Evolutionary conservation across 2,329 filamentous ascomycete genomes (phyloP).

Genomic region (Botrytis porri): DNA sequence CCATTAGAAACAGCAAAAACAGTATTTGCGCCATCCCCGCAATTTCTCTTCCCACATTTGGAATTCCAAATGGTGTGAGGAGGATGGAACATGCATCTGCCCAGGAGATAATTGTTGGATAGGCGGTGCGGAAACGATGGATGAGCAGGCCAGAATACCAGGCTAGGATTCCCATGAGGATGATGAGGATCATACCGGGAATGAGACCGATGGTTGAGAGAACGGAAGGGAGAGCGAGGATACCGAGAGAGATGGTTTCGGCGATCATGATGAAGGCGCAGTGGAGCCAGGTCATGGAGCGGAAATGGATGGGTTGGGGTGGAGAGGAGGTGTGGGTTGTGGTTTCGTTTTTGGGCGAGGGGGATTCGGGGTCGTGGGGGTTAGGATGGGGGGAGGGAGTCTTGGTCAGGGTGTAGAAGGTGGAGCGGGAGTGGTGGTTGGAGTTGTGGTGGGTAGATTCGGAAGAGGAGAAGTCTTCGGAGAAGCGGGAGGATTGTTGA

Average conservation of each 20-base stretch:
- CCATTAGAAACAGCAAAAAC: slow-evolving; percentile 60
- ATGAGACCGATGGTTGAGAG: slow-evolving; percentile 18
- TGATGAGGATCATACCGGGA: slow-evolving; percentile 46
- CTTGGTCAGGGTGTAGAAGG: background rate
- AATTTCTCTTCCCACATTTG: slow-evolving; percentile 42
- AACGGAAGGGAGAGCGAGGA: slow-evolving; percentile 16
- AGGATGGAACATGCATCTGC: slow-evolving; percentile 1
- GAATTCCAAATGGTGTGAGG: background rate
- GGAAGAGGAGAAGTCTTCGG: background rate
- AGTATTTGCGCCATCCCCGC: slow-evolving; percentile 50
- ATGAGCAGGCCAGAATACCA: slow-evolving; percentile 60
- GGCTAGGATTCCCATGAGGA: slow-evolving; percentile 51
- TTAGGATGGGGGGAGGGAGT: too few relatives aligned
- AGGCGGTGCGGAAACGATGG: slow-evolving; percentile 54
- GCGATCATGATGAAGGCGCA: slow-evolving; percentile 16
- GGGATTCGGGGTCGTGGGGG: background rate
- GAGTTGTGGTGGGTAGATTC: background rate
- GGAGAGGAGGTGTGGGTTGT: background rate
- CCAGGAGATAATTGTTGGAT: slow-evolving; percentile 44
- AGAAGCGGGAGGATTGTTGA: background rate
- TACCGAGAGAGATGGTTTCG: slow-evolving; percentile 21
- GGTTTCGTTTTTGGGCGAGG: background rate
- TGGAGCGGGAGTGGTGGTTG: background rate
- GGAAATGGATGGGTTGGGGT: background rate
- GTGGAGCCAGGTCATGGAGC: slow-evolving; percentile 17